Conservation (phyloP, 306 rosid species). For the Cicer pinnatifidum region DNA sequence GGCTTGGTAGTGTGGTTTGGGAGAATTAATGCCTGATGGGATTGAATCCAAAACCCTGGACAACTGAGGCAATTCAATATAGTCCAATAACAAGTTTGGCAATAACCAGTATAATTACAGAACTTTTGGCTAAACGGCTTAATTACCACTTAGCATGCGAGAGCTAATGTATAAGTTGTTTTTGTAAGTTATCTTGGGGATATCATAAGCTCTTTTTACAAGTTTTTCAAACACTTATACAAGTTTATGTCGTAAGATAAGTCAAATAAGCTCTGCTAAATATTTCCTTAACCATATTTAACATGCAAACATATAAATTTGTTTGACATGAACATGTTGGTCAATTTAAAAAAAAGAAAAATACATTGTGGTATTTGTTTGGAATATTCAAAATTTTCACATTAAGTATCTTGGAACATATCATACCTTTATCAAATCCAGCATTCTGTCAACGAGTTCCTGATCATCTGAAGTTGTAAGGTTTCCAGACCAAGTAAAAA, state of each 20-base stretch:
- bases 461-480: conserved; percentile 72
- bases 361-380: conserved; percentile 3
- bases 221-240: background rate
- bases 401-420: conserved; percentile 30
- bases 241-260: background rate
- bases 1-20: conserved; percentile 30
- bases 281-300: conserved; percentile 27
- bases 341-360: background rate
- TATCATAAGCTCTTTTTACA: background rate
- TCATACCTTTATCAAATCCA: conserved; percentile 90
- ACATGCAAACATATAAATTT: conserved; percentile 15
- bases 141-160: background rate
- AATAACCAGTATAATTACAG: conserved; percentile 23
- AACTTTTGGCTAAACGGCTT: background rate
- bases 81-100: conserved; percentile 32
- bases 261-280: background rate
- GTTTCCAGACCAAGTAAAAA: conserved; percentile 87
- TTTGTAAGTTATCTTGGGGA: conserved; percentile 4
- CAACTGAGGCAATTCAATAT: conserved; percentile 13
- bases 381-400: conserved; percentile 24
- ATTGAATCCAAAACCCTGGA: conserved; percentile 32
- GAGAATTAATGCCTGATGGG: conserved; percentile 22
- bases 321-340: conserved; percentile 37
- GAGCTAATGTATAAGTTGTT: conserved; percentile 1
- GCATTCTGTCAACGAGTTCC: conserved; percentile 85